A percentile compares a stretch with the other conserved stretches of the same genome.
Evolutionary conservation across 306 rosid genomes (phyloP).

Genomic region (Neltuma alba): DNA sequence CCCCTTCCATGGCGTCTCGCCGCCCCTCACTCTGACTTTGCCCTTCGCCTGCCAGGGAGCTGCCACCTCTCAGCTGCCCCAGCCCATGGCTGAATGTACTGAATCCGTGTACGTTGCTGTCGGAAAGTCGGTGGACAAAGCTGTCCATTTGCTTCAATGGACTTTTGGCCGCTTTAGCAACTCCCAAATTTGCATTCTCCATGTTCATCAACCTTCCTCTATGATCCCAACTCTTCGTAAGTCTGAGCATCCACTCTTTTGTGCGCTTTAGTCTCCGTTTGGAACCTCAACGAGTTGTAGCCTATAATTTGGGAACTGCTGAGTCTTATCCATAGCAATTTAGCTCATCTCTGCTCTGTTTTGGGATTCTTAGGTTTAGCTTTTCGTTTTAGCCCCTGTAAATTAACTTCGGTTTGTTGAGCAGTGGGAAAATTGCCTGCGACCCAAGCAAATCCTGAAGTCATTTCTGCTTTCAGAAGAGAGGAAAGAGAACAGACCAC

Average conservation of each 20-base stretch:
- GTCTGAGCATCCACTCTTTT: conserved; percentile 13
- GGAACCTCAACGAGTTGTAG: neutral
- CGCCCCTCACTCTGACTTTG: conserved; percentile 31
- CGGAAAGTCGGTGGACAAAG: conserved; percentile 66
- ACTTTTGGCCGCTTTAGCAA: conserved; percentile 47
- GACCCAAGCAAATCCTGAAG: conserved; percentile 60
- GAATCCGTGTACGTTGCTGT: conserved; percentile 64
- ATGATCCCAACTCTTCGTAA: conserved; percentile 76
- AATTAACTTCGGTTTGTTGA: conserved; percentile 33
- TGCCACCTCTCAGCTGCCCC: conserved; percentile 35
- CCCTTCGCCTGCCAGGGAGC: conserved; percentile 33
- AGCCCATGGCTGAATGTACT: conserved; percentile 40
- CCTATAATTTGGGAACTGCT: neutral
- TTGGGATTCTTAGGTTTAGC: neutral
- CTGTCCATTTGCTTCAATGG: conserved; percentile 69
- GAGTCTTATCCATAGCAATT: neutral
- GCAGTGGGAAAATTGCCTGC: conserved; percentile 93
- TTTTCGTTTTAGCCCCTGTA: conserved; percentile 10
- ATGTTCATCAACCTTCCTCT: conserved; percentile 75
- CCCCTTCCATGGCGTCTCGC: conserved; percentile 44
- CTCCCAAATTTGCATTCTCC: conserved; percentile 57
- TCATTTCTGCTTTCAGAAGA: conserved; percentile 66
- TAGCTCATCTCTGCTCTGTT: neutral
- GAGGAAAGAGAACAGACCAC: conserved; percentile 60
- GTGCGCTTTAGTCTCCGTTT: neutral